A percentile compares a stretch with the other conserved stretches of the same genome.
Evolutionary conservation across 148 eudicot species (phyloP).

Genomic region (Suaeda aralocaspica): DNA sequence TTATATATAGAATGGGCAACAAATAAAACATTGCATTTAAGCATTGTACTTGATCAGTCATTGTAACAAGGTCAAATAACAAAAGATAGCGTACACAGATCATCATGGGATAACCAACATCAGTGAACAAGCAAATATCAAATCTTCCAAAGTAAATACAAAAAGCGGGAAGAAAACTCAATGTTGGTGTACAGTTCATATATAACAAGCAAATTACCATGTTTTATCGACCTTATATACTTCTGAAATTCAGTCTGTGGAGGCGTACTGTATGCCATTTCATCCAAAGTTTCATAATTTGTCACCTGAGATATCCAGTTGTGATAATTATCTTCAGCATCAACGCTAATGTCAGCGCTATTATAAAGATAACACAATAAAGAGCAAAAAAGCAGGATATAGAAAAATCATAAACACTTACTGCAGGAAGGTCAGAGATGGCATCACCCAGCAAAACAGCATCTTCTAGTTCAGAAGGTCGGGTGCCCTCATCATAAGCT

Average conservation of each 20-base stretch:
- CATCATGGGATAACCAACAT: no score
- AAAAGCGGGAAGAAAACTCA: no score
- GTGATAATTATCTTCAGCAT: slow-evolving; percentile 18
- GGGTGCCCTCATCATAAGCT: slow-evolving; percentile 74
- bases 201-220: slow-evolving; percentile 39
- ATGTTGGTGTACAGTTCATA: not conserved
- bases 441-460: slow-evolving; percentile 73
- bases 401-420: slow-evolving; percentile 19
- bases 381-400: not conserved
- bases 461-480: slow-evolving; percentile 61
- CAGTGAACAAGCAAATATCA: not conserved
- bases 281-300: slow-evolving; percentile 53
- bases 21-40: no score
- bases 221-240: slow-evolving; percentile 53
- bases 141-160: not conserved
- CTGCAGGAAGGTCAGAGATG: slow-evolving; percentile 85
- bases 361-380: not conserved
- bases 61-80: no score
- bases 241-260: slow-evolving; percentile 87
- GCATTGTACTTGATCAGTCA: no score
- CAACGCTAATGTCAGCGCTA: not conserved
- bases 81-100: no score
- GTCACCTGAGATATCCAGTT: slow-evolving; percentile 43
- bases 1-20: no score
- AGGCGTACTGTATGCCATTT: slow-evolving; percentile 59